Evolutionary conservation across 2,329 filamentous ascomycete species (phyloP).

Genomic region (Colletotrichum eleusines): DNA sequence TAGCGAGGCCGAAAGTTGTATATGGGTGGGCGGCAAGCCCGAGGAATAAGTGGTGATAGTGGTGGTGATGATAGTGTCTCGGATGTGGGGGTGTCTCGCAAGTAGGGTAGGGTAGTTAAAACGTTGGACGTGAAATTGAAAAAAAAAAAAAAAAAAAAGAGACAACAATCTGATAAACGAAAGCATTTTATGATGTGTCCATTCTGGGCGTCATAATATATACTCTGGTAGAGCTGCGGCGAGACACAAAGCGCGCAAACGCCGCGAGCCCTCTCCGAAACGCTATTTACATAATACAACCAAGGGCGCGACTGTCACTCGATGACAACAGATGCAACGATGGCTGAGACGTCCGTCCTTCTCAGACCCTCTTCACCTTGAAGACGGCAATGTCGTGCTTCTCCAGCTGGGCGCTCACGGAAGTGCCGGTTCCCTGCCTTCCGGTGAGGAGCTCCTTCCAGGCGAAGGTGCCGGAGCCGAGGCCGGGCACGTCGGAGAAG

Average conservation of each 20-base stretch:
- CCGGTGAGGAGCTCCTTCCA: slow-evolving; percentile 2
- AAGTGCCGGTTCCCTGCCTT: neutral
- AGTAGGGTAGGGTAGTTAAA: too few species aligned
- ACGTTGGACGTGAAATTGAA: too few species aligned
- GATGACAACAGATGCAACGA: neutral
- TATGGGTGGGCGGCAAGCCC: too few species aligned
- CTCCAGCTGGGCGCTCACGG: neutral
- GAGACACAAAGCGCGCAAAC: neutral
- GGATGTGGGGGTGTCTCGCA: too few species aligned
- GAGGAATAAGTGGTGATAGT: too few species aligned
- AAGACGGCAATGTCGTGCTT: neutral
- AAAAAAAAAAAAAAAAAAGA: slow-evolving; percentile 52
- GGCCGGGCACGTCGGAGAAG: neutral
- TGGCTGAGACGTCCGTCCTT: neutral
- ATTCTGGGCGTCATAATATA: neutral
- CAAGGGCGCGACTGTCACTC: neutral
- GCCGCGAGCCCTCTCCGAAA: neutral
- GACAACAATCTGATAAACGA: neutral
- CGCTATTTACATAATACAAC: neutral
- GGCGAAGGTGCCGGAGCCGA: neutral
- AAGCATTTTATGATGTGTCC: neutral
- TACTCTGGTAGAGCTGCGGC: neutral
- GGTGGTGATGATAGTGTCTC: too few species aligned
- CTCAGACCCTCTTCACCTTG: neutral
- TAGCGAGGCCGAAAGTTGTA: too few species aligned